These are phyloP conservation scores for Fusarium brevicatenulatum DNA, from an alignment of 2,329 filamentous ascomycete genomes.

Conservation along the genomic window DNA sequence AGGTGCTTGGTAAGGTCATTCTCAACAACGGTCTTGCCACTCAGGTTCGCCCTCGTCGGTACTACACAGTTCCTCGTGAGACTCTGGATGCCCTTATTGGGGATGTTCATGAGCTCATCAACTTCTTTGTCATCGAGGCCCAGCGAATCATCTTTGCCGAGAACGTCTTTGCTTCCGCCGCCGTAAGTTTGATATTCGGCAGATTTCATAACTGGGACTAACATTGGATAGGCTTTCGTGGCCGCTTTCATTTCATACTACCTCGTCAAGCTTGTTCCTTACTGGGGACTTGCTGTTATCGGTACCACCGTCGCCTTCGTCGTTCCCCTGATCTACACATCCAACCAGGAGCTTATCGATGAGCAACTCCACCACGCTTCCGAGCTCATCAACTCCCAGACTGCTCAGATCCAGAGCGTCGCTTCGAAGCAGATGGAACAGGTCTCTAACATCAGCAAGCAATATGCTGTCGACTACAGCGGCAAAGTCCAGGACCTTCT, in stretches of 20 bases:
- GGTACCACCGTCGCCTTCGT: constrained; percentile 69
- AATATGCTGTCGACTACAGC: constrained; percentile 74
- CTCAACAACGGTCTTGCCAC: constrained; percentile 71
- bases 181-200: constrained; percentile 58
- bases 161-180: constrained; percentile 69
- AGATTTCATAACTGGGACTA: constrained; percentile 23
- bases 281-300: constrained; percentile 74
- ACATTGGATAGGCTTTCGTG: constrained; percentile 62
- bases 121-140: constrained; percentile 77
- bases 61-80: constrained; percentile 73
- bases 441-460: constrained; percentile 71
- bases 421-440: constrained; percentile 72
- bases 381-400: constrained; percentile 69
- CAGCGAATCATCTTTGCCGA: constrained; percentile 76
- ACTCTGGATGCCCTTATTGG: constrained; percentile 69
- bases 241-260: constrained; percentile 73
- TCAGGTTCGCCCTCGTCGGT: constrained; percentile 73
- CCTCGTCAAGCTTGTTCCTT: constrained; percentile 74
- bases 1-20: constrained; percentile 69
- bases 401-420: constrained; percentile 68
- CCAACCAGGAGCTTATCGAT: constrained; percentile 77
- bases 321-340: constrained; percentile 70
- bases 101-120: constrained; percentile 74
- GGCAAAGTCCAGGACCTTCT: constrained; percentile 74
- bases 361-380: constrained; percentile 67